Conservation (phyloP, 108 stramenopile genomes). For the Skeletonema grethae region DNA sequence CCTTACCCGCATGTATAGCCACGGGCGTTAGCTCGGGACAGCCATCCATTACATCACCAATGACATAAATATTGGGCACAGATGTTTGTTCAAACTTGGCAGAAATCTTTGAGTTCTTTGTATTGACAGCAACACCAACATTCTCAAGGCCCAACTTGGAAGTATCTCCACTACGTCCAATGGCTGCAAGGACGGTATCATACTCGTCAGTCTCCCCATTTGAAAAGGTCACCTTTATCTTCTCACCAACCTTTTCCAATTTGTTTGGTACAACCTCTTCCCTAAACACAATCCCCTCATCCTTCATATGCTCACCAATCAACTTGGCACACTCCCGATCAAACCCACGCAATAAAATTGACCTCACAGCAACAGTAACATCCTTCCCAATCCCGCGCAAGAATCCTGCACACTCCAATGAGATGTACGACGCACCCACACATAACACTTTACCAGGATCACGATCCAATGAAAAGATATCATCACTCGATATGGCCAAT, state of each 20-base stretch:
- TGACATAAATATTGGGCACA: constrained; percentile 94
- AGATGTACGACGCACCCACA: constrained; percentile 97
- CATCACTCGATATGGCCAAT: constrained; percentile 93
- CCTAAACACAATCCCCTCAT: constrained; percentile 86
- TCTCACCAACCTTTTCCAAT: constrained; percentile 80
- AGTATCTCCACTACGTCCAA: constrained; percentile 94
- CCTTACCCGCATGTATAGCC: constrained; percentile 94
- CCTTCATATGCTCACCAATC: constrained; percentile 87
- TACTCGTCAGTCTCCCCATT: constrained; percentile 76
- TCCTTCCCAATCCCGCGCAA: constrained; percentile 90
- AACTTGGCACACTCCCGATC: constrained; percentile 93
- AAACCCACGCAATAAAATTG: constrained; percentile 95
- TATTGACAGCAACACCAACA: constrained; percentile 74
- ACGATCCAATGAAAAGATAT: constrained; percentile 89
- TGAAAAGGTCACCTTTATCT: constrained; percentile 87
- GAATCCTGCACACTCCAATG: constrained; percentile 98
- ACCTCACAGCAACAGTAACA: constrained; percentile 94
- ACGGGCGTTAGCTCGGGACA: constrained; percentile 98
- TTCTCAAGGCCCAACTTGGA: constrained; percentile 82
- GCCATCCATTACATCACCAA: constrained; percentile 97
- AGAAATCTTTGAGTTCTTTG: constrained; percentile 79
- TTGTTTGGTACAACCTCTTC: constrained; percentile 76
- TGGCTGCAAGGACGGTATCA: constrained; percentile 92
- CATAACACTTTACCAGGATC: constrained; percentile 95
- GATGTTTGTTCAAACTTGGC: constrained; percentile 85